Conservation (phyloP, 768 basidiomycete genomes). For the Russula earlei region DNA sequence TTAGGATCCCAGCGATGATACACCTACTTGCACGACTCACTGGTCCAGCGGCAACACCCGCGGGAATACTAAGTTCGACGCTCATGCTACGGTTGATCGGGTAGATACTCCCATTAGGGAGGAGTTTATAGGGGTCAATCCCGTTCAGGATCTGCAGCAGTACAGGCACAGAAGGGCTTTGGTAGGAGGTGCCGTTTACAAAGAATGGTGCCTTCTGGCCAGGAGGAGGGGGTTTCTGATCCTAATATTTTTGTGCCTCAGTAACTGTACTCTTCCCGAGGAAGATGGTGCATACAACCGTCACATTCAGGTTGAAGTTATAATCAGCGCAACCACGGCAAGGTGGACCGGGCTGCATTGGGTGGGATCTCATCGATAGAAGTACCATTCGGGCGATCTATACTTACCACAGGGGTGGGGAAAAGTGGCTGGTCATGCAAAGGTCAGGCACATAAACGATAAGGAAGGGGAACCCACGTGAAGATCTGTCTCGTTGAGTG, state of each 20-base stretch:
- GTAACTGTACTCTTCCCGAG: too few species aligned
- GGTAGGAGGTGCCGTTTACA: slow-evolving; percentile 31
- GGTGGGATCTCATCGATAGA: background rate
- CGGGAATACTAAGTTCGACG: slow-evolving; percentile 32
- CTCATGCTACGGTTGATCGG: slow-evolving; percentile 35
- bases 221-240: background rate
- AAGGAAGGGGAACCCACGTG: background rate
- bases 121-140: slow-evolving; percentile 29
- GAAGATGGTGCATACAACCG: background rate
- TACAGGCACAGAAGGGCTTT: slow-evolving; percentile 37
- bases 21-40: background rate
- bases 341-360: background rate
- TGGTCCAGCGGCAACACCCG: background rate
- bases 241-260: background rate
- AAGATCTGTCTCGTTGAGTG: slow-evolving; percentile 1
- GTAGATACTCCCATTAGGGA: slow-evolving; percentile 41
- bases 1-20: too few species aligned
- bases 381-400: background rate
- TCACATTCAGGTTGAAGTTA: background rate
- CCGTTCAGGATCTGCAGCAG: slow-evolving; percentile 53
- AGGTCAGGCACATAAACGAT: background rate
- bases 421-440: background rate
- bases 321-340: slow-evolving; percentile 2
- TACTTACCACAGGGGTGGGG: background rate
- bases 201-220: too few species aligned